These are phyloP conservation scores for Phlebiopsis gigantea DNA, from an alignment of 768 basidiomycete genomes.

Conservation along the genomic window DNA sequence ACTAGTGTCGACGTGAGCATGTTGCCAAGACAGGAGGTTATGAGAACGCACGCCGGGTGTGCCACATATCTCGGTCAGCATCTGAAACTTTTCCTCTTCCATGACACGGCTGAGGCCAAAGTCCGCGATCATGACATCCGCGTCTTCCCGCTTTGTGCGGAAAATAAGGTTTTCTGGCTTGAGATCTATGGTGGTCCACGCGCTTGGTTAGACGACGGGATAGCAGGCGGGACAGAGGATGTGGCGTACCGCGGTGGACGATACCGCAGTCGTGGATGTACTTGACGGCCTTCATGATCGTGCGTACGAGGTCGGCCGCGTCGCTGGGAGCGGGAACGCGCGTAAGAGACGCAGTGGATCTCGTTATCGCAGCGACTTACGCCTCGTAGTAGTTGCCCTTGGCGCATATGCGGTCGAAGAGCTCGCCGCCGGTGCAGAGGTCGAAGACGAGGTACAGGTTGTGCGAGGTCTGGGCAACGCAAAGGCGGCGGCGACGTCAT, in stretches of 20 bases:
- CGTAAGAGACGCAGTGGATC: not conserved
- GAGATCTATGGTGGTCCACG: constrained; percentile 49
- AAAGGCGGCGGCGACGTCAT: not conserved
- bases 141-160: constrained; percentile 81
- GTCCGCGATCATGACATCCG: constrained; percentile 96
- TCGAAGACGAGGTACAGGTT: constrained; percentile 95
- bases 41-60: constrained; percentile 67
- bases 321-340: constrained; percentile 48
- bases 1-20: constrained; percentile 33
- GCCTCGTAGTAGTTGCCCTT: constrained; percentile 96
- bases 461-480: constrained; percentile 62
- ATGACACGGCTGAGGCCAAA: constrained; percentile 91
- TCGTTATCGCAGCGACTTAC: constrained; percentile 38
- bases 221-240: not conserved
- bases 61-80: constrained; percentile 94
- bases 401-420: constrained; percentile 98
- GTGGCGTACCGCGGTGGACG: constrained; percentile 73
- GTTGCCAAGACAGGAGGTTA: not conserved
- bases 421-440: constrained; percentile 93
- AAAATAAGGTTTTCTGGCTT: constrained; percentile 99
- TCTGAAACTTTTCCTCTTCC: constrained; percentile 81
- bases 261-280: constrained; percentile 91
- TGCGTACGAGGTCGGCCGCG: constrained; percentile 82
- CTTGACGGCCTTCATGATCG: constrained; percentile 80
- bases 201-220: not conserved